Percentiles rank a stretch among this genome's conserved stretches.
These are phyloP conservation scores for Cyclotella kingstonii DNA, from an alignment of 108 stramenopile genomes.

Conservation along the genomic window DNA sequence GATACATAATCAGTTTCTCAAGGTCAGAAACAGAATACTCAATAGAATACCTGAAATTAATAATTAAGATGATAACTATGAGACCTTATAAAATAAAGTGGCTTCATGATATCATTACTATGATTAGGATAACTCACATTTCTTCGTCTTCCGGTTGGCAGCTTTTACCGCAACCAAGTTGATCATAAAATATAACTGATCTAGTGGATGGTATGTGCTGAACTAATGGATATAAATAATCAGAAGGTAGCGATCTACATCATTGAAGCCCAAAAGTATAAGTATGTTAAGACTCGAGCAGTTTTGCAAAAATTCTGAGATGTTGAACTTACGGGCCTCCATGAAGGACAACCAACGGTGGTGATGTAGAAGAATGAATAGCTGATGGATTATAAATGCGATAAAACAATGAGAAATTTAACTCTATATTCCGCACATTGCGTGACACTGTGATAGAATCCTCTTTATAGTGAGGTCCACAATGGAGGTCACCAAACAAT, in stretches of 20 bases:
- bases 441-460: constrained; percentile 27
- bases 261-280: not conserved
- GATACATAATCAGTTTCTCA: constrained; percentile 14
- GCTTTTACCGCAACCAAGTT: constrained; percentile 47
- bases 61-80: not conserved
- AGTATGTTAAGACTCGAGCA: not conserved
- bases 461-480: constrained; percentile 34
- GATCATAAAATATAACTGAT: constrained; percentile 51
- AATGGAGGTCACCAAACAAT: constrained; percentile 17
- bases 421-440: not conserved
- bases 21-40: constrained; percentile 34
- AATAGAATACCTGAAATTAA: constrained; percentile 36
- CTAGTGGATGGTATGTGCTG: constrained; percentile 39
- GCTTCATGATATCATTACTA: not conserved
- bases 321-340: constrained; percentile 45
- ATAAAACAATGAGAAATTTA: constrained; percentile 23
- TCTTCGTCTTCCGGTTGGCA: constrained; percentile 25
- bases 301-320: not conserved
- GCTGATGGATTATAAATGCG: constrained; percentile 40
- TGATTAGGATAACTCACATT: constrained; percentile 21
- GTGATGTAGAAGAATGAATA: constrained; percentile 27
- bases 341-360: constrained; percentile 41
- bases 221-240: constrained; percentile 41
- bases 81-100: not conserved
- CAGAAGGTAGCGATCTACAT: constrained; percentile 44